Percentiles rank a stretch among this genome's conserved stretches.
These are phyloP conservation scores for Corinectria fuckeliana DNA, from an alignment of 2,329 filamentous ascomycete genomes.

Conservation along the genomic window DNA sequence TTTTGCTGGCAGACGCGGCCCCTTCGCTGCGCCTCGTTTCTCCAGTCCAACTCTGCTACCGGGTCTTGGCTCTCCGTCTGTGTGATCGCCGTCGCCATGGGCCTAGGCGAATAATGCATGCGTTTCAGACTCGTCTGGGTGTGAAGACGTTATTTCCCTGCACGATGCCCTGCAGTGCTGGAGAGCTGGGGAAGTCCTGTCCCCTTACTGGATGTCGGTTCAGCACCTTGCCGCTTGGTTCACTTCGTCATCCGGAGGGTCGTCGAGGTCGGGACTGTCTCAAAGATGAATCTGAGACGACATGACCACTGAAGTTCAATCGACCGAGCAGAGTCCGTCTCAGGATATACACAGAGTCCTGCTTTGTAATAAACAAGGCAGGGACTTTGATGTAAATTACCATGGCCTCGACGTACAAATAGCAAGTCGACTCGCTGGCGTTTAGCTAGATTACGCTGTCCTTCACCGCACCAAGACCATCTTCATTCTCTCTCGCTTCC, in stretches of 20 bases:
- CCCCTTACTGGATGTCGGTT: background rate
- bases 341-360: background rate
- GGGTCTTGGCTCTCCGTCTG: conserved; percentile 11
- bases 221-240: background rate
- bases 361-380: background rate
- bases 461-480: conserved; percentile 25
- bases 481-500: conserved; percentile 11
- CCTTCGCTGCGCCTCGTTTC: conserved; percentile 1
- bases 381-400: background rate
- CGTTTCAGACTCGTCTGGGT: conserved; percentile 11
- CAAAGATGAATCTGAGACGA: conserved; percentile 12
- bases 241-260: background rate
- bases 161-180: too few relatives aligned
- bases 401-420: conserved; percentile 13
- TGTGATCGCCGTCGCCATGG: conserved; percentile 5
- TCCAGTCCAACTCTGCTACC: conserved; percentile 13
- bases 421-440: background rate
- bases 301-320: background rate
- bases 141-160: too few relatives aligned
- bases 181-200: background rate
- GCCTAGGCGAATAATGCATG: background rate
- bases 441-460: conserved; percentile 4
- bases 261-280: conserved; percentile 4
- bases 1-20: background rate
- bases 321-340: background rate